Base-by-base conservation (phyloP, 2,329 filamentous ascomycete species). In the Grosmannia huntii region DNA sequence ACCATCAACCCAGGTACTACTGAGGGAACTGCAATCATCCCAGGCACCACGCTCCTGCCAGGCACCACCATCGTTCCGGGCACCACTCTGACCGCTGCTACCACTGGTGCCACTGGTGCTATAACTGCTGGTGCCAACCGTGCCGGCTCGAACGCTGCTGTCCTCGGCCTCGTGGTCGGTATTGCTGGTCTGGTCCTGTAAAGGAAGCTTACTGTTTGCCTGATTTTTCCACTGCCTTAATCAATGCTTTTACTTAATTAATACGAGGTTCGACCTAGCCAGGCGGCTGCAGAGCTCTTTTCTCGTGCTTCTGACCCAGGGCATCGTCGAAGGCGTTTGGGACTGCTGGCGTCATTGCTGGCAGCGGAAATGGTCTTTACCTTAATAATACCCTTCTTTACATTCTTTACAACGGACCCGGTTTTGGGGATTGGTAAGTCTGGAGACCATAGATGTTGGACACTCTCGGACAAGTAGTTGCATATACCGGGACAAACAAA, bases 101-200 rank as follows among this genome's bases (percentile, higher is more conserved):
- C 49, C 57, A 27, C 56, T n/a, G 16, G n/a, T 10, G 12, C 36
- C 12, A 25, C 41, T 27, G 33, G 11, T n/a, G 16, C 36, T 38
- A 56, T 59, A 33, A 63, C 62, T 23, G 61, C 61, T 33, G 62
- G 59, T 49, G 61, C 59, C 59, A 59, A 54, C 61, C 59, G 57
- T 54, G 16, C 56, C 10, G 59, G 56, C 54, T 48, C 53, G 16
- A 57, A 60, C 36, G 56, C 56, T 21, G 62, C 61, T 33, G 60
- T 57, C 33, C 53, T 64, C 2, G 62, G 62, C 48, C 60, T 64
- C 54, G 62, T 56, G 4, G 61, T 53, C 50, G 62, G 62, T 46
- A 52, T 62, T 27, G 61, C 57, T 12, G 62, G 56, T 11, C 57
- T 64, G 25, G 57, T 59, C 12, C 59, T 64, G 61, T 64, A 64